These are phyloP conservation scores for Fusarium coicis DNA, from an alignment of 2,329 filamentous ascomycete species.

Conservation along the genomic window DNA sequence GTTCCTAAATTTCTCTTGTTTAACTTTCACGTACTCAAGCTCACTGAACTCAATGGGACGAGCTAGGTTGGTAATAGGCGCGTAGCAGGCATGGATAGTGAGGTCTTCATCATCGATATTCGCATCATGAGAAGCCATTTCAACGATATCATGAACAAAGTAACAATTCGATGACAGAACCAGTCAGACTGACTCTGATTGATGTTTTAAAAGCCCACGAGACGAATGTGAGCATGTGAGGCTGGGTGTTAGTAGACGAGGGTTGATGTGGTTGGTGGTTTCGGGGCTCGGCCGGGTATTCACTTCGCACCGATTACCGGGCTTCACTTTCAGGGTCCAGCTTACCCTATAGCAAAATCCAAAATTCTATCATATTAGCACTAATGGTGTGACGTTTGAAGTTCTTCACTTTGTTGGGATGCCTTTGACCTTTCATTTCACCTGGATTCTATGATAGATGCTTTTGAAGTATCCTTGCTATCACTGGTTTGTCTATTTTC, in stretches of 20 bases:
- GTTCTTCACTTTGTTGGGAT: not conserved
- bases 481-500: not conserved
- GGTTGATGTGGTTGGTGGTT: slow-evolving; percentile 24
- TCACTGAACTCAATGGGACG: slow-evolving; percentile 59
- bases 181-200: not conserved
- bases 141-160: not conserved
- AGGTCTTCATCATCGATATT: slow-evolving; percentile 50
- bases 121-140: slow-evolving; percentile 26
- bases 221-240: slow-evolving; percentile 11
- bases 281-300: slow-evolving; percentile 29
- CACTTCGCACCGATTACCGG: slow-evolving; percentile 25
- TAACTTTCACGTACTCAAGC: slow-evolving; percentile 47
- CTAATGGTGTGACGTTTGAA: not conserved
- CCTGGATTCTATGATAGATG: not conserved
- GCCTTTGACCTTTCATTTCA: too few relatives aligned
- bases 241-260: slow-evolving; percentile 6
- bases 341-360: slow-evolving; percentile 2
- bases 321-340: not conserved
- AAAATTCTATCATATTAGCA: not conserved
- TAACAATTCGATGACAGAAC: not conserved
- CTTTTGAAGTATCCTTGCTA: not conserved
- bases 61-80: slow-evolving; percentile 51
- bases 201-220: not conserved
- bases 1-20: not conserved
- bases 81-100: slow-evolving; percentile 52